These are phyloP conservation scores for Ilyonectria mors-panacis DNA, from an alignment of 2,329 filamentous ascomycete genomes.

Conservation along the genomic window DNA sequence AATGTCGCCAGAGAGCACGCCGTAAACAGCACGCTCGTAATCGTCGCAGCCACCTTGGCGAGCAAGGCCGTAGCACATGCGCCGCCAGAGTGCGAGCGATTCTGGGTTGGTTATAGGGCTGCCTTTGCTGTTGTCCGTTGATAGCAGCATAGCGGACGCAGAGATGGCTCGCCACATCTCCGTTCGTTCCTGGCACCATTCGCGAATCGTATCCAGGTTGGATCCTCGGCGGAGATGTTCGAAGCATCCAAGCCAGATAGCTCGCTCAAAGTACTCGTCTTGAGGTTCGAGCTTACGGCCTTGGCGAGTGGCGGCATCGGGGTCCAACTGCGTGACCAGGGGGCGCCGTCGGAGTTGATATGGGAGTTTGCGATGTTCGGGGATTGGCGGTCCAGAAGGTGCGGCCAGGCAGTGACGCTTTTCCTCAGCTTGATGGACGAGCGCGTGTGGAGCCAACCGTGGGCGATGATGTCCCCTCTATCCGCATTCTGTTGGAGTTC, in stretches of 20 bases:
- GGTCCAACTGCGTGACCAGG: constrained; percentile 90
- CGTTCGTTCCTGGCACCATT: constrained; percentile 88
- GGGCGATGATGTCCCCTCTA: constrained; percentile 84
- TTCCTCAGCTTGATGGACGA: constrained; percentile 93
- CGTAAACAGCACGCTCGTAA: constrained; percentile 92
- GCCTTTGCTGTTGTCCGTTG: constrained; percentile 62
- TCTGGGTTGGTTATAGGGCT: constrained; percentile 54
- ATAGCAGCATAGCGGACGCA: constrained; percentile 80
- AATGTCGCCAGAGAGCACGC: constrained; percentile 88
- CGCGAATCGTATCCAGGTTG: constrained; percentile 79
- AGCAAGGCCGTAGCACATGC: constrained; percentile 81
- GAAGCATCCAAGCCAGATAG: constrained; percentile 95
- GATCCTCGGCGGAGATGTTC: constrained; percentile 92
- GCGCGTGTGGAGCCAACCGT: constrained; percentile 94
- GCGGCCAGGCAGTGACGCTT: constrained; percentile 78
- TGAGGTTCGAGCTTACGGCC: constrained; percentile 81
- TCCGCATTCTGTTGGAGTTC: constrained; percentile 84
- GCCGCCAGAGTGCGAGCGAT: constrained; percentile 78
- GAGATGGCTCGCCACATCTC: constrained; percentile 92
- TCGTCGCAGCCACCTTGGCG: constrained; percentile 79
- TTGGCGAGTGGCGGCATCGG: constrained; percentile 89
- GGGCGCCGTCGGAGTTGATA: constrained; percentile 71
- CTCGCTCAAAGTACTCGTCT: constrained; percentile 90
- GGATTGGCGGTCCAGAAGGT: constrained; percentile 75
- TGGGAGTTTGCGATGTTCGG: constrained; percentile 70